These are phyloP conservation scores for Macrolepiota fuliginosa DNA, from an alignment of 768 basidiomycete genomes.

Conservation along the genomic window DNA sequence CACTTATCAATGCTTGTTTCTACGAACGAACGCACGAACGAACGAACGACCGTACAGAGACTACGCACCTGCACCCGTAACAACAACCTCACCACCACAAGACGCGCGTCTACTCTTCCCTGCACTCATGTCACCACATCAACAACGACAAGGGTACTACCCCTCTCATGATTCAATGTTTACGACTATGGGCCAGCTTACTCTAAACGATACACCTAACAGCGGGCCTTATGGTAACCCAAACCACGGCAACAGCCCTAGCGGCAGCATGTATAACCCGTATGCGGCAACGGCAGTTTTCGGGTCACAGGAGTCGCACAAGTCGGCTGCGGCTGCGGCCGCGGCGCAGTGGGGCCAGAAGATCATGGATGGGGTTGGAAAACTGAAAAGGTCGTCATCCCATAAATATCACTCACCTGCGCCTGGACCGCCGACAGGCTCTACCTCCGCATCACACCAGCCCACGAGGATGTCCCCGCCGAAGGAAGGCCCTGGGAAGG, in stretches of 20 bases:
- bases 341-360: conserved; percentile 23
- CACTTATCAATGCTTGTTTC: not conserved
- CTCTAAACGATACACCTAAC: not conserved
- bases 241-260: not conserved
- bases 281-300: not conserved
- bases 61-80: conserved; percentile 54
- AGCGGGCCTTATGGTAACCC: not conserved
- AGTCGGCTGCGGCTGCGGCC: conserved; percentile 27
- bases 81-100: conserved; percentile 65
- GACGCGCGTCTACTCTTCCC: conserved; percentile 56
- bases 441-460: not conserved
- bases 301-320: conserved; percentile 15
- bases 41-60: not conserved
- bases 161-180: conserved; percentile 83
- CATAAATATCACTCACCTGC: conserved; percentile 1
- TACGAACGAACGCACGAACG: no score
- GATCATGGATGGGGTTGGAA: conserved; percentile 1
- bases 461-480: not conserved
- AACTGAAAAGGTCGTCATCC: not conserved
- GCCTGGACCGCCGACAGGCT: not conserved
- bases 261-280: not conserved
- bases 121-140: conserved; percentile 76
- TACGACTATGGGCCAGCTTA: conserved; percentile 30
- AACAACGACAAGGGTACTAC: conserved; percentile 73
- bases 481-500: not conserved